Base-by-base conservation (phyloP, 2,329 filamentous ascomycete genomes). In the Cladosporium austrohemisphaericum region DNA sequence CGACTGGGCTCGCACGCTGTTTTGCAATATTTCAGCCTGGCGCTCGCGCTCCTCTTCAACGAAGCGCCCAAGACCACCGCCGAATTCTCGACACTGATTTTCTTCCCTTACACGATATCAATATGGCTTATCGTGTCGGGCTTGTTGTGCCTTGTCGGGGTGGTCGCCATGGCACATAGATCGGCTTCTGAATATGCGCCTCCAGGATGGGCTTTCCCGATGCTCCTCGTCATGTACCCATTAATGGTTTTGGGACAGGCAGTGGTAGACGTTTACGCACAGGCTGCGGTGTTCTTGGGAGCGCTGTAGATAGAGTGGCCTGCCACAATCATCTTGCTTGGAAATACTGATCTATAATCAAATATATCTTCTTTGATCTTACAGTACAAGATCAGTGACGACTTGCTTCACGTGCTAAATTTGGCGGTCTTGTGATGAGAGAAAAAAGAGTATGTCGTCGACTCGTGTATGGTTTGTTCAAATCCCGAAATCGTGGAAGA, bases 141-240 rank as follows among this genome's bases (percentile, higher is more conserved):
- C 4, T 16, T 52, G 7, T 16, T 58, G 4, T 58, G 53, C 32
- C 29, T 57, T 8, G 14, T 55, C 6, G 44, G 44, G 8, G 56
- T 50, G 14, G 36, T 53, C 22, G 48, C 32, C 20, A 57, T 58
- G 49, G 18, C 40, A 7, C 52, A 51, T 50, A 54, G 36, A 22
- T 49, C 51, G 16, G 37, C 52, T 18, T 55, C 52, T 9, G 56
- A 58, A n/a, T 57, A 53, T 46, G 55, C 56, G 14, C 45, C 53
- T 16, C 18, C 41, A 25, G 37, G 37, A 25, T 54, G 53, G 51
- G 51, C 55, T 10, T 41, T 50, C n/a, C 51, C 53, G 7, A 16
- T 53, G 10, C n/a, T 50, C 5, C 4, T 56, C 13, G 23, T 53
- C n/a, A 6, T 51, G 10, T 58, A 54, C 23, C 55, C 56, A 13